A percentile compares a stretch with the other conserved stretches of the same genome.
Evolutionary conservation across 2,329 filamentous ascomycete genomes (phyloP).

Genomic region (Pseudogymnoascus sp.): DNA sequence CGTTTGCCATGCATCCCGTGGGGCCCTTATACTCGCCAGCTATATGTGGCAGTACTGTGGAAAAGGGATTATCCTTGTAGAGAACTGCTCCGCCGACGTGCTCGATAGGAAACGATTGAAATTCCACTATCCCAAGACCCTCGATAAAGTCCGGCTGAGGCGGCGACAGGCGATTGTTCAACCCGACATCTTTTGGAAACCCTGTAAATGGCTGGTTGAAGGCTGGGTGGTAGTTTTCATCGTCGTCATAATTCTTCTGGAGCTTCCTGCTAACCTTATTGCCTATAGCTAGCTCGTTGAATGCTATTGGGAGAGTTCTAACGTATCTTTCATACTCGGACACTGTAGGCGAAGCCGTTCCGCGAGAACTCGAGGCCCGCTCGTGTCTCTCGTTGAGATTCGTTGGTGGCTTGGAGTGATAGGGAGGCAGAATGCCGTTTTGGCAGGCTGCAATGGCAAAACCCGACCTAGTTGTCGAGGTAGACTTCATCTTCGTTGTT

Average conservation of each 20-base stretch:
- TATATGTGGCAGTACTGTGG: slow-evolving; percentile 13
- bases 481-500: neutral
- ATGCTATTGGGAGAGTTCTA: neutral
- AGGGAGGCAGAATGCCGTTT: neutral
- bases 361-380: neutral
- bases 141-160: slow-evolving; percentile 26
- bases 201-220: neutral
- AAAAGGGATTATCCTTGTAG: neutral
- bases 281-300: neutral
- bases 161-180: slow-evolving; percentile 24
- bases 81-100: neutral
- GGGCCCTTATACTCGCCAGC: slow-evolving; percentile 14
- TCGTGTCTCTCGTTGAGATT: neutral
- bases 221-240: neutral
- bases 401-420: neutral
- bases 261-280: neutral
- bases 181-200: slow-evolving; percentile 21
- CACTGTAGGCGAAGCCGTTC: neutral
- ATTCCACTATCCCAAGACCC: slow-evolving; percentile 17
- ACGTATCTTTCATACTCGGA: neutral
- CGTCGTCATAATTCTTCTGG: neutral
- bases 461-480: neutral
- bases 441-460: neutral
- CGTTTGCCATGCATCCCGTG: slow-evolving; percentile 11
- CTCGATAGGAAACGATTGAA: slow-evolving; percentile 13